phyloP scores from a whole-genome alignment of 1,284 basidiomycete genomes.

The Cystobasidium sp. region DNA sequence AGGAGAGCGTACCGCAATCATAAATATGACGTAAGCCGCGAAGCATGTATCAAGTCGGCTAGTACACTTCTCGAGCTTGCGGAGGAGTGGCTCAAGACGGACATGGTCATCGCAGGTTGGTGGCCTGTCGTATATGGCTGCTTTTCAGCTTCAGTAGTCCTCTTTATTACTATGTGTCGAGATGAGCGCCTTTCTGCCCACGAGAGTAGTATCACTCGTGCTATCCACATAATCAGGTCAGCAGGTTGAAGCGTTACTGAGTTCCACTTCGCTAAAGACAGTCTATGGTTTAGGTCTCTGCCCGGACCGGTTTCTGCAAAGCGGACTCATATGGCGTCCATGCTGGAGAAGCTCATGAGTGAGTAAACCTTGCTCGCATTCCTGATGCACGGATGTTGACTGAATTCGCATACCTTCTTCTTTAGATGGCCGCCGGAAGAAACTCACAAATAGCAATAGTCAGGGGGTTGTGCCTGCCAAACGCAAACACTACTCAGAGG shows the following conservation, averaged over 20 bases:
- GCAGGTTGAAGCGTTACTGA: no score
- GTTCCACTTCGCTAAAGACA: no score
- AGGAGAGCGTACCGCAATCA: constrained; percentile 4
- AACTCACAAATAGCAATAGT: neutral
- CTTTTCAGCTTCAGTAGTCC: neutral
- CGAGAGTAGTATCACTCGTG: neutral
- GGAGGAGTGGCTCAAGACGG: neutral
- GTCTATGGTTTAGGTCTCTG: no score
- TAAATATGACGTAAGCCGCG: neutral
- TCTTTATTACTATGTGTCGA: constrained; percentile 6
- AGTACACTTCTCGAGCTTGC: neutral
- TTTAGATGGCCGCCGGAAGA: neutral
- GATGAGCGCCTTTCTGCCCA: neutral
- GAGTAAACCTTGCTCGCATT: neutral
- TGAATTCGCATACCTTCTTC: neutral
- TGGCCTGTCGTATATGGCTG: neutral
- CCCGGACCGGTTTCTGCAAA: neutral
- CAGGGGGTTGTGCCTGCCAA: neutral
- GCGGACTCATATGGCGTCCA: neutral
- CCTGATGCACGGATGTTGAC: neutral
- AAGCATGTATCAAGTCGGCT: neutral
- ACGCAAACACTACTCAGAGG: neutral
- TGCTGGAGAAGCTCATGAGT: neutral
- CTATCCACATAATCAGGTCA: neutral
- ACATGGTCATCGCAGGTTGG: neutral